Conservation (phyloP, 352 stramenopile species). For the Blastocystis sp. region DNA sequence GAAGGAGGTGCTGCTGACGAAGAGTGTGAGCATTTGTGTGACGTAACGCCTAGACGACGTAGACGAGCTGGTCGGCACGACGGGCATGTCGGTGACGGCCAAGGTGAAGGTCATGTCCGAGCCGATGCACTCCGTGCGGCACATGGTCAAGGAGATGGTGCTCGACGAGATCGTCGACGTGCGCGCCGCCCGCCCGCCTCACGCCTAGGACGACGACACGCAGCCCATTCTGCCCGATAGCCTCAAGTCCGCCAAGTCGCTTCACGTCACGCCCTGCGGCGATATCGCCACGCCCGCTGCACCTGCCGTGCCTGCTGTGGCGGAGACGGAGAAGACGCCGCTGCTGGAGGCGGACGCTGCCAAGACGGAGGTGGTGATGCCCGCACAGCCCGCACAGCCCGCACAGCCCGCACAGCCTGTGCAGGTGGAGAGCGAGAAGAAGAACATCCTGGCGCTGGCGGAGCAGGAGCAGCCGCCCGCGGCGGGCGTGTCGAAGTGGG, state of each 20-base stretch:
- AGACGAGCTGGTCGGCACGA: constrained; percentile 61
- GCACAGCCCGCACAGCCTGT: neutral
- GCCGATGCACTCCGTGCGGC: constrained; percentile 47
- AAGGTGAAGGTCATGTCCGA: constrained; percentile 68
- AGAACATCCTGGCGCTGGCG: neutral
- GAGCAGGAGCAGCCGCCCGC: neutral
- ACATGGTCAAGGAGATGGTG: constrained; percentile 66
- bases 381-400: neutral
- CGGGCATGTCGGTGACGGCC: constrained; percentile 56
- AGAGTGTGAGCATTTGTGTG: neutral
- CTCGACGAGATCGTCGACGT: constrained; percentile 63
- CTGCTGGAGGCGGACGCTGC: neutral
- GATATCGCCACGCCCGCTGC: neutral
- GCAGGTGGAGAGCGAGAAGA: neutral
- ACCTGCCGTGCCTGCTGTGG: no score
- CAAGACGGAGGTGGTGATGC: neutral
- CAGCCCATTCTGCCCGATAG: constrained; percentile 26
- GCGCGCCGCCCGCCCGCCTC: neutral
- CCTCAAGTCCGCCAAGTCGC: neutral
- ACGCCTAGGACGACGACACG: constrained; percentile 21
- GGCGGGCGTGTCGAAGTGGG: neutral
- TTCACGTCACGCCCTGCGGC: neutral
- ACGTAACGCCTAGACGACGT: constrained; percentile 27
- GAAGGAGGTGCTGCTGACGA: constrained; percentile 19
- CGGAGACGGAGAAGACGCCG: neutral